Conservation (phyloP, 2,329 filamentous ascomycete species). For the Periconia digitata region DNA sequence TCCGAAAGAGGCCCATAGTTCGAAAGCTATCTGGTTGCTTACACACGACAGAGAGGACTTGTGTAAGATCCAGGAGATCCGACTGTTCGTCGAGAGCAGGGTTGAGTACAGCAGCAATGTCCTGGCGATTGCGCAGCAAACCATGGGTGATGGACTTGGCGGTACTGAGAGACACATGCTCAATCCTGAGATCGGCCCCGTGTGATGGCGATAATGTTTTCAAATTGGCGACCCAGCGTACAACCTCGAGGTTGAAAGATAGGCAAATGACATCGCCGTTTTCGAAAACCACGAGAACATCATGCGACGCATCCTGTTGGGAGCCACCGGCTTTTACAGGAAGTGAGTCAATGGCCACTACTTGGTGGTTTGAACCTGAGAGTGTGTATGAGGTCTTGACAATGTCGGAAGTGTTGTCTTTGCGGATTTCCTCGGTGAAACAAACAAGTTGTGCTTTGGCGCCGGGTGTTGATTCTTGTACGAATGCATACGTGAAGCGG, state of each 20-base stretch:
- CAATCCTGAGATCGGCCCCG: conserved; percentile 23
- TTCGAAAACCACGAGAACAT: conserved; percentile 60
- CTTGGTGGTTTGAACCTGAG: conserved; percentile 19
- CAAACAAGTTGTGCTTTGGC: conserved; percentile 56
- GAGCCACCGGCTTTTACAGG: conserved; percentile 24
- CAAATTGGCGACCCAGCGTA: conserved; percentile 36
- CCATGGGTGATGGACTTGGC: conserved; percentile 46
- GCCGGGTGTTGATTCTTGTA: conserved; percentile 48
- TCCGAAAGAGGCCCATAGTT: conserved; percentile 28
- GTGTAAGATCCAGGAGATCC: conserved; percentile 38
- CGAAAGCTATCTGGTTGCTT: conserved; percentile 19
- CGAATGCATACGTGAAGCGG: conserved; percentile 60
- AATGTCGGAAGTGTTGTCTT: conserved; percentile 35
- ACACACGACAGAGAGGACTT: conserved; percentile 37
- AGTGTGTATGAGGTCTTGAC: conserved; percentile 35
- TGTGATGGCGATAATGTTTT: conserved; percentile 19
- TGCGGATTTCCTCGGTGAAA: conserved; percentile 54
- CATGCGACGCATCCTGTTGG: conserved; percentile 28
- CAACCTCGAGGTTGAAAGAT: conserved; percentile 53
- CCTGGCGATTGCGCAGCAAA: conserved; percentile 48
- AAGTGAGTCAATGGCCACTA: conserved; percentile 36
- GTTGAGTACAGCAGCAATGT: conserved; percentile 45
- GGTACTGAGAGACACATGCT: conserved; percentile 37
- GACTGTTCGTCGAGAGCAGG: conserved; percentile 25
- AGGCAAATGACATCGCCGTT: conserved; percentile 65